Evolutionary conservation across 805 yeast genomes (phyloP), one percentile per base, ranked within the genome.

Genomic region (Ogataea pini): DNA sequence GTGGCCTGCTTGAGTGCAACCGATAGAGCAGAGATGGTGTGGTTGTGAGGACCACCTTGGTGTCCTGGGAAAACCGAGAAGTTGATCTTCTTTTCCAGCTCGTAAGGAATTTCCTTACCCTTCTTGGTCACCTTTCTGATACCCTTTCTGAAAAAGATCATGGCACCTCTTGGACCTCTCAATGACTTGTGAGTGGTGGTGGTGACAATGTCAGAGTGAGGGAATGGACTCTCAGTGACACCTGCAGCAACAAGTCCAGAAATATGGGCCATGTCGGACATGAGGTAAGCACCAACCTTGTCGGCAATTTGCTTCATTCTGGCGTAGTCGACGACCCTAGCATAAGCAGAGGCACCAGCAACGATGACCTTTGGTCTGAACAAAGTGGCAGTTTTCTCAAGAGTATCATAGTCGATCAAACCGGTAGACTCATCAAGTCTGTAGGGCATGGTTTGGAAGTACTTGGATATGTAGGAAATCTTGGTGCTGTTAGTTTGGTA

Each of bases 21-120:
- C 27, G 98, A 96, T 60, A 92, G 77, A 17, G 98, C 98, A 55
- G 96, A 83, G 64, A 92, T 92, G 61, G 98, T 92, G 73, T 92
- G 97, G 76, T 92, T 92, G 72, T 92, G 98, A 59, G 99, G 99
- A 66, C 99, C 99, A 77, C 99, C 99, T 77, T 92, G 99, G 71
- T 92, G 98, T 56, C 96, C 98, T 60, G 99, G 99, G 88, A 92
- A 92, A 48, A 92, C 98, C 27, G 97, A 89, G 67, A 92, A 92
- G 79, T 92, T 92, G 72, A 92, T 90, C 68, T 83, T 86, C 66
- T 83, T 82, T 72, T 92, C 98, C 64, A 92, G 80, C 62, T 92
- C 97, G 69, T 89, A 91, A 44, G 78, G 73, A 48, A 86, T 75
- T 72, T 89, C 91, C 70, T 87, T 88, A 57, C 97, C 97, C 59